A percentile compares a stretch with the other conserved stretches of the same genome.
phyloP scores from a whole-genome alignment of 1,139 yeast genomes.

The Hyphopichia buzzinii region DNA sequence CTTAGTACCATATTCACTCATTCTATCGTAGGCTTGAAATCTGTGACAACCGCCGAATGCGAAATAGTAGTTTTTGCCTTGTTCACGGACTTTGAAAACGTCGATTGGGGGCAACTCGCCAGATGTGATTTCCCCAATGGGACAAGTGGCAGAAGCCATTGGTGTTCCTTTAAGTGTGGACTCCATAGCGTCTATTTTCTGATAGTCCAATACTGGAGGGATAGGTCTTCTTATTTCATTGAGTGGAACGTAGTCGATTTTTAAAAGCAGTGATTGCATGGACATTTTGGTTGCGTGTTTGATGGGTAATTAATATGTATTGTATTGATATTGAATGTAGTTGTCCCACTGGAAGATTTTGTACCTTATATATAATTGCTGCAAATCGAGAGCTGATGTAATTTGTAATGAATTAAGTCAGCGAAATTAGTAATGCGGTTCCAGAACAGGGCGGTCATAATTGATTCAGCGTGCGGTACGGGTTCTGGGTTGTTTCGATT shows the following conservation, averaged over 20 bases:
- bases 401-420: not conserved
- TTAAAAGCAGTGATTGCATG: constrained; percentile 35
- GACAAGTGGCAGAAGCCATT: constrained; percentile 61
- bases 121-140: constrained; percentile 50
- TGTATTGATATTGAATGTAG: not conserved
- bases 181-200: constrained; percentile 76
- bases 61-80: constrained; percentile 62
- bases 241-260: constrained; percentile 60
- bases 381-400: not conserved
- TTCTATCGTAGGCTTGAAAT: constrained; percentile 69
- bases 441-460: not conserved
- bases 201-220: constrained; percentile 73
- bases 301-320: no score
- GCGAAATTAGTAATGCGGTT: not conserved
- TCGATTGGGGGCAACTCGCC: constrained; percentile 79
- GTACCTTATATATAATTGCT: not conserved
- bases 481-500: no score
- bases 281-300: constrained; percentile 25
- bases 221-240: constrained; percentile 71
- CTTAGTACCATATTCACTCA: constrained; percentile 21
- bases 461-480: no score
- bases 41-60: constrained; percentile 88
- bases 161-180: constrained; percentile 68
- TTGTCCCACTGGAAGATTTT: not conserved
- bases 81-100: constrained; percentile 62